Conservation (phyloP, 2,329 filamentous ascomycete species). For the Ophiostoma sp. region DNA sequence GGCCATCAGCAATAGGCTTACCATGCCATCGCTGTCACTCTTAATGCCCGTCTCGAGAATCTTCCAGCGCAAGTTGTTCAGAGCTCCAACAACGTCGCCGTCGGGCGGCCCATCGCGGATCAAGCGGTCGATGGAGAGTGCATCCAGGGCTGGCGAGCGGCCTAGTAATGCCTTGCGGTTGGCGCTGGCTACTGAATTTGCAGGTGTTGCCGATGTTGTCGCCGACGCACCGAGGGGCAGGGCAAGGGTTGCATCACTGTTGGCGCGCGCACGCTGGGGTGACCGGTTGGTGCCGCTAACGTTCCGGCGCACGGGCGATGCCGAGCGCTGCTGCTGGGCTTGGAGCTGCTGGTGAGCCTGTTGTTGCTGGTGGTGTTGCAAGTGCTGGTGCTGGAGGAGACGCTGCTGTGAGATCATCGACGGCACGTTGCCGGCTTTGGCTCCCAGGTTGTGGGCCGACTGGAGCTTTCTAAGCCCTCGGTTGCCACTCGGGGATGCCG, state of each 20-base stretch:
- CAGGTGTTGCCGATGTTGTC: slow-evolving; percentile 35
- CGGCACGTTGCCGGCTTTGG: slow-evolving; percentile 46
- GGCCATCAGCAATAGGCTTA: slow-evolving; percentile 36
- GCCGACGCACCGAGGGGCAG: neutral
- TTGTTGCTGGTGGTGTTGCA: slow-evolving; percentile 36
- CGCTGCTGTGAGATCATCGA: slow-evolving; percentile 51
- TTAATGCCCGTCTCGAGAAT: slow-evolving; percentile 70
- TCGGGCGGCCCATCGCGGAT: slow-evolving; percentile 73
- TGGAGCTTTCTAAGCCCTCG: slow-evolving; percentile 67
- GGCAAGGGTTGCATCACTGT: slow-evolving; percentile 57
- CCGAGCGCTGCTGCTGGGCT: slow-evolving; percentile 44
- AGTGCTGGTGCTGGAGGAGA: slow-evolving; percentile 43
- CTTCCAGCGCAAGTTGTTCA: slow-evolving; percentile 67
- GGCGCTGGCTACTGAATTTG: slow-evolving; percentile 32
- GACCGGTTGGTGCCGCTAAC: slow-evolving; percentile 35
- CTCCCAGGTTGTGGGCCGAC: slow-evolving; percentile 64
- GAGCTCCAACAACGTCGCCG: slow-evolving; percentile 59
- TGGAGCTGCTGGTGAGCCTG: slow-evolving; percentile 34
- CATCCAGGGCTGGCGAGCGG: slow-evolving; percentile 47
- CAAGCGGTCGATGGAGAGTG: slow-evolving; percentile 64
- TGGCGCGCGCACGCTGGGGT: slow-evolving; percentile 58
- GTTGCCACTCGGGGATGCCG: slow-evolving; percentile 59
- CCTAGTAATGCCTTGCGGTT: slow-evolving; percentile 42
- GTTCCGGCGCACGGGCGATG: slow-evolving; percentile 36
- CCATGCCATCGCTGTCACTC: slow-evolving; percentile 75